Evolutionary conservation across 2,329 filamentous ascomycete genomes (phyloP).

Genomic region (Aspergillus novoparasiticus): DNA sequence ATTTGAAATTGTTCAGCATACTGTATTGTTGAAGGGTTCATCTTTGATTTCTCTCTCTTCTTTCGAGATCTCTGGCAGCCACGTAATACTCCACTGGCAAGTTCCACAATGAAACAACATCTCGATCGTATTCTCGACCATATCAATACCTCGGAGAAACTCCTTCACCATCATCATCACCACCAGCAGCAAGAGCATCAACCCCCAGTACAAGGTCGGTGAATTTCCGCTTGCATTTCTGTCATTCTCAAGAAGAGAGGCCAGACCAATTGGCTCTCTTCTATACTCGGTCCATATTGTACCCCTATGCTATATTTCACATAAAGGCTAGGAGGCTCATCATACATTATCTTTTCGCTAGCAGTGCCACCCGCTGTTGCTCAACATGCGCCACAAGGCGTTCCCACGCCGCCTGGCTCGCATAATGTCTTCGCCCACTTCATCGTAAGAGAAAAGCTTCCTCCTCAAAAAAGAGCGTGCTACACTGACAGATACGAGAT

Average conservation of each 20-base stretch:
- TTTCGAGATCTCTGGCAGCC: neutral
- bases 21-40: neutral
- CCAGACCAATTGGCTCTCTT: neutral
- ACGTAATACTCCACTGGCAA: conserved; percentile 8
- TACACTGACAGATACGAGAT: conserved; percentile 20
- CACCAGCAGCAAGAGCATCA: conserved; percentile 8
- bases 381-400: conserved; percentile 8
- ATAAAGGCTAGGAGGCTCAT: neutral
- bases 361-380: conserved; percentile 7
- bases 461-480: neutral
- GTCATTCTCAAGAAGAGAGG: neutral
- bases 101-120: conserved; percentile 16
- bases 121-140: conserved; percentile 21
- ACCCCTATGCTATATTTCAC: neutral
- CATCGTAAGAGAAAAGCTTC: conserved; percentile 27
- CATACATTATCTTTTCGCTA: neutral
- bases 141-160: conserved; percentile 19
- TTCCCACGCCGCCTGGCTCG: conserved; percentile 14
- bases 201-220: conserved; percentile 3
- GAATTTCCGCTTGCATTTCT: neutral
- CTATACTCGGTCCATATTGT: neutral
- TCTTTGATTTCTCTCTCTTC: conserved; percentile 6
- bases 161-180: conserved; percentile 4
- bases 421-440: conserved; percentile 40
- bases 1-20: neutral